Percentiles rank a stretch among this genome's conserved stretches.
Evolutionary conservation across 2,329 filamentous ascomycete species (phyloP).

Genomic region (Xenosphaeropsis pyriputrescens): DNA sequence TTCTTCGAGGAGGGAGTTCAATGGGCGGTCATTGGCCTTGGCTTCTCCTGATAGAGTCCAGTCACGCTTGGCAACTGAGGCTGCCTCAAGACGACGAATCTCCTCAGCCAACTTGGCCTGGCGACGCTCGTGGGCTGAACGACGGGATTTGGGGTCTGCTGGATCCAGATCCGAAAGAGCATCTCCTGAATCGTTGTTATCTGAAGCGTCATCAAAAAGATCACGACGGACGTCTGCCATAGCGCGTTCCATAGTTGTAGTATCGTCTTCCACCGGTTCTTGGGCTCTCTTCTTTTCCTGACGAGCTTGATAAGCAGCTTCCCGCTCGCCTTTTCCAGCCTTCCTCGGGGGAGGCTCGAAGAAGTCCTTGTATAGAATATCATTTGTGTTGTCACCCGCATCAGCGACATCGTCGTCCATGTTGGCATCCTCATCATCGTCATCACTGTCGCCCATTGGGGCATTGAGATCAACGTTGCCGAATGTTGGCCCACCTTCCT

Average conservation of each 20-base stretch:
- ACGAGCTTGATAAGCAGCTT: conserved; percentile 23
- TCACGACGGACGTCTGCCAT: conserved; percentile 82
- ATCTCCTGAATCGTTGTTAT: conserved; percentile 48
- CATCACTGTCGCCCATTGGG: conserved; percentile 55
- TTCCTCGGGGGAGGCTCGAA: conserved; percentile 77
- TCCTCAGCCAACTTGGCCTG: conserved; percentile 79
- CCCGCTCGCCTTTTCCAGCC: conserved; percentile 32
- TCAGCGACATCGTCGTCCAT: conserved; percentile 40
- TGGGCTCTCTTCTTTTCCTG: conserved; percentile 22
- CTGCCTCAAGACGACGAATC: conserved; percentile 81
- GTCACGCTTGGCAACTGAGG: conserved; percentile 75
- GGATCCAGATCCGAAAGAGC: conserved; percentile 51
- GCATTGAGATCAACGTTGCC: conserved; percentile 63
- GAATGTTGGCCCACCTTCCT: conserved; percentile 74
- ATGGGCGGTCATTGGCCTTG: conserved; percentile 61
- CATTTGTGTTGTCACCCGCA: conserved; percentile 59
- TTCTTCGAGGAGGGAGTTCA: conserved; percentile 87
- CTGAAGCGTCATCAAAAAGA: conserved; percentile 69
- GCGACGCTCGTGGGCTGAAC: conserved; percentile 73
- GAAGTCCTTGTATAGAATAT: conserved; percentile 84
- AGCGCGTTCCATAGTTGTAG: conserved; percentile 62
- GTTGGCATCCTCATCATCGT: conserved; percentile 37
- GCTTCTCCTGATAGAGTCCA: conserved; percentile 90
- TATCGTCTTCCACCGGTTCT: conserved; percentile 29
- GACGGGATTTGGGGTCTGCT: conserved; percentile 55